Conservation (phyloP, 495 filamentous ascomycete genomes). For the Aspergillus homomorphus region DNA sequence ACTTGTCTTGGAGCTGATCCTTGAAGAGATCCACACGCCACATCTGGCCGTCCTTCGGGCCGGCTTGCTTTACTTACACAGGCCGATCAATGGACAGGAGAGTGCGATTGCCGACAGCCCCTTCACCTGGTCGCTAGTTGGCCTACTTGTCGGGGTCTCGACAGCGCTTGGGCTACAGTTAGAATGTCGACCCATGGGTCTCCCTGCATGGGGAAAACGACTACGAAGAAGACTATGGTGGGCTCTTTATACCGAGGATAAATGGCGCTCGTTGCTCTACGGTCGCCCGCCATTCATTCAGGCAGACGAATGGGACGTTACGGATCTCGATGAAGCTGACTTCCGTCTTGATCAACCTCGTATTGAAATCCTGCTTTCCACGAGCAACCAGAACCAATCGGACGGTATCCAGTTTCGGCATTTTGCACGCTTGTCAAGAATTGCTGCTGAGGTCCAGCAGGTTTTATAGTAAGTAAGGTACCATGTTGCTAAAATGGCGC, state of each 20-base stretch:
- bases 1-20: constrained; percentile 31
- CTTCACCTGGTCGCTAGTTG: constrained; percentile 38
- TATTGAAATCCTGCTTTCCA: background rate
- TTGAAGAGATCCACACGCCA: constrained; percentile 35
- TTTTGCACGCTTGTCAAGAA: constrained; percentile 25
- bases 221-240: constrained; percentile 81
- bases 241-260: constrained; percentile 91
- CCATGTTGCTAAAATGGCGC: background rate
- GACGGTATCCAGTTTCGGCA: constrained; percentile 4
- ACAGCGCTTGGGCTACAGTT: constrained; percentile 71
- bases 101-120: constrained; percentile 29
- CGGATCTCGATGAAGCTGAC: constrained; percentile 62
- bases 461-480: constrained; percentile 32
- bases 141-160: constrained; percentile 32
- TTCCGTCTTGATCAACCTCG: constrained; percentile 44
- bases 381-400: background rate
- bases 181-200: constrained; percentile 83
- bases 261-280: constrained; percentile 85
- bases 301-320: constrained; percentile 78
- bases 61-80: constrained; percentile 34
- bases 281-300: constrained; percentile 81
- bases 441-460: constrained; percentile 33
- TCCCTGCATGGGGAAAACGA: constrained; percentile 82
- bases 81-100: constrained; percentile 20
- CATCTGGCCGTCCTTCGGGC: constrained; percentile 35